Evolutionary conservation across 164 flowering plant species (phyloP).

Genomic region (Tinospora cordifolia): DNA sequence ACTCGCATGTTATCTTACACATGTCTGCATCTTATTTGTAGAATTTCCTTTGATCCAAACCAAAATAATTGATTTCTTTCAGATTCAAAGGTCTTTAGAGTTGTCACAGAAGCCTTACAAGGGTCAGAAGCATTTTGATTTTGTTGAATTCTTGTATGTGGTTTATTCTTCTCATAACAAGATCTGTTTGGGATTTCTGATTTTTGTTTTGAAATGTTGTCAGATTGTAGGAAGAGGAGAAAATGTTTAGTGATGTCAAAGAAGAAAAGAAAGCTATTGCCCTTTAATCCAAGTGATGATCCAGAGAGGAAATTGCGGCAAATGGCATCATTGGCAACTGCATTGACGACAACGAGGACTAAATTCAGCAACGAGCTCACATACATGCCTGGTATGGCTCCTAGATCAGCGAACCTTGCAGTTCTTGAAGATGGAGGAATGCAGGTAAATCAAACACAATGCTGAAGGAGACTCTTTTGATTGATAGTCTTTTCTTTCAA

Average conservation of each 20-base stretch:
- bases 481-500: no score
- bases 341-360: slow-evolving; percentile 47
- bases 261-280: no score
- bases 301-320: no score
- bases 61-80: slow-evolving; percentile 82
- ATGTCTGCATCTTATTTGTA: slow-evolving; percentile 24
- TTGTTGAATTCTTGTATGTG: neutral
- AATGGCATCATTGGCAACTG: no score
- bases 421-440: slow-evolving; percentile 67
- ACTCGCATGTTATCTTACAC: neutral
- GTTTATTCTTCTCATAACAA: neutral
- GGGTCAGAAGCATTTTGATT: slow-evolving; percentile 30
- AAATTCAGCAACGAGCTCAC: slow-evolving; percentile 74
- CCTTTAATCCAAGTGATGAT: no score
- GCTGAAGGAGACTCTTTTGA: no score
- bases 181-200: slow-evolving; percentile 1
- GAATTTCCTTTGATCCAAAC: slow-evolving; percentile 82
- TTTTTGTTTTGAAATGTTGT: neutral
- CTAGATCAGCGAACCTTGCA: slow-evolving; percentile 60
- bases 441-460: slow-evolving; percentile 86
- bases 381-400: slow-evolving; percentile 74
- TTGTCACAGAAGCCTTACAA: slow-evolving; percentile 17
- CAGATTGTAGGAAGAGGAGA: slow-evolving; percentile 47
- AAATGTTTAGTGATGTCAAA: slow-evolving; percentile 45
- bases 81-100: slow-evolving; percentile 44